phyloP scores from a whole-genome alignment of 805 yeast species.

The Lipomyces spencermartinsiae region DNA sequence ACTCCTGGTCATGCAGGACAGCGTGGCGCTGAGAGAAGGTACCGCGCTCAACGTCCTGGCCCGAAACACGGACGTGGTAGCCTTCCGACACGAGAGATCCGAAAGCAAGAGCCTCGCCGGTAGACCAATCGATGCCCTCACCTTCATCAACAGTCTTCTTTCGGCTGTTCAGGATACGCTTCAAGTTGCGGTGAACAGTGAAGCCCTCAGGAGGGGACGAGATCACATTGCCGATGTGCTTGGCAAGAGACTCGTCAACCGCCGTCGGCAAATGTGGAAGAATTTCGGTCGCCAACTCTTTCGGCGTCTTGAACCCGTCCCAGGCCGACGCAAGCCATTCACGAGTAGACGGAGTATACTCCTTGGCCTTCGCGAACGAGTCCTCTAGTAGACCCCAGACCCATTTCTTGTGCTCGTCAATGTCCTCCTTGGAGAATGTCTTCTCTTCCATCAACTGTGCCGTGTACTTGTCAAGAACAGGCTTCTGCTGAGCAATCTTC shows the following conservation, averaged over 20 bases:
- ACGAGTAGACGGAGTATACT: slow-evolving; percentile 86
- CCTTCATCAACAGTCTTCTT: slow-evolving; percentile 86
- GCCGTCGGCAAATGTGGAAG: slow-evolving; percentile 97
- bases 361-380: slow-evolving; percentile 85
- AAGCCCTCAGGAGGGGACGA: slow-evolving; percentile 87
- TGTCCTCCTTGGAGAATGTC: slow-evolving; percentile 85
- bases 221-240: slow-evolving; percentile 76
- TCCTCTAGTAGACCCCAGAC: slow-evolving; percentile 95
- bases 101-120: slow-evolving; percentile 98
- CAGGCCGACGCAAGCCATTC: slow-evolving; percentile 99
- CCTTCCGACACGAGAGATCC: slow-evolving; percentile 94
- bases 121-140: slow-evolving; percentile 97
- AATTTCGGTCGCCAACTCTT: slow-evolving; percentile 92
- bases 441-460: slow-evolving; percentile 83
- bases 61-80: slow-evolving; percentile 94
- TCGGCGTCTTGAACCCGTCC: slow-evolving; percentile 98
- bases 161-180: slow-evolving; percentile 89
- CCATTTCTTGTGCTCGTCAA: slow-evolving; percentile 96
- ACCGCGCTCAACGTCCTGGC: slow-evolving; percentile 99
- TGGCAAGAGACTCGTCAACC: slow-evolving; percentile 70
- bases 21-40: slow-evolving; percentile 99
- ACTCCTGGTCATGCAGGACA: slow-evolving; percentile 92
- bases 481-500: slow-evolving; percentile 84
- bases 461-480: slow-evolving; percentile 85
- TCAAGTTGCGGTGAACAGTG: slow-evolving; percentile 91